Base-by-base conservation (phyloP, 352 stramenopile species). In the Phytophthora pluvialis region DNA sequence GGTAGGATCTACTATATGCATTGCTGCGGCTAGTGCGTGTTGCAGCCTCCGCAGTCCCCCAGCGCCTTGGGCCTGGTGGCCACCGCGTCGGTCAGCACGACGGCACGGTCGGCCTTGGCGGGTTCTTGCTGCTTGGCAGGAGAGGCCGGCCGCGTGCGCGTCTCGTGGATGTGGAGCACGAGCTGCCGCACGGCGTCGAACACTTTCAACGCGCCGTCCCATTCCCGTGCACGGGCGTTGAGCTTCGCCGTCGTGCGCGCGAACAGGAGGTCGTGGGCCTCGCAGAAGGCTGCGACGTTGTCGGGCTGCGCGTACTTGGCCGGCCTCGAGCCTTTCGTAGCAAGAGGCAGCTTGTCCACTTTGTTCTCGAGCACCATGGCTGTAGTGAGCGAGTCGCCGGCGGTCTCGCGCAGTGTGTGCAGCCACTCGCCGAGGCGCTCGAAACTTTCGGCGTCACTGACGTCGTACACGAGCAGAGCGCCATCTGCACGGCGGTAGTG, bases 351-450 rank as follows among this genome's bases (percentile, higher is more conserved):
- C 59, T 83, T 78, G 69, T 98, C 93, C 29, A 85, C 80, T 70
- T 98, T 98, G 83, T 98, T 98, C 54, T 96, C 93, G 3, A 94
- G 70, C 28, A 98, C 93, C 65, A 89, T 88, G 53, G 97, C 90
- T 12, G 74, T 73, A 40, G 87, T 83, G 47, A 98, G 92, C 11
- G 90, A 93, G 13, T 93, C 80, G 10, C 84, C 90, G 8, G 91
- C 86, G 3, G 93, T 93, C 48, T 97, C 86, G 4, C 79, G 78
- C 7, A 97, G 69, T 28, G 97, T 94, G 50, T 88, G 82, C 3
- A 97, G 83, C 93, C 92, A 98, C 44, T 93, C 91, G 12, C 82
- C 73, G 0, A 97, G 86, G 51, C 92, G 92, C 15, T 79, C 74
- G 62, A 98, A 98, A 65, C 73, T 94, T 12, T 94, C 80, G 0